phyloP scores from a whole-genome alignment of 768 basidiomycete genomes.

The Pisolithus microcarpus region DNA sequence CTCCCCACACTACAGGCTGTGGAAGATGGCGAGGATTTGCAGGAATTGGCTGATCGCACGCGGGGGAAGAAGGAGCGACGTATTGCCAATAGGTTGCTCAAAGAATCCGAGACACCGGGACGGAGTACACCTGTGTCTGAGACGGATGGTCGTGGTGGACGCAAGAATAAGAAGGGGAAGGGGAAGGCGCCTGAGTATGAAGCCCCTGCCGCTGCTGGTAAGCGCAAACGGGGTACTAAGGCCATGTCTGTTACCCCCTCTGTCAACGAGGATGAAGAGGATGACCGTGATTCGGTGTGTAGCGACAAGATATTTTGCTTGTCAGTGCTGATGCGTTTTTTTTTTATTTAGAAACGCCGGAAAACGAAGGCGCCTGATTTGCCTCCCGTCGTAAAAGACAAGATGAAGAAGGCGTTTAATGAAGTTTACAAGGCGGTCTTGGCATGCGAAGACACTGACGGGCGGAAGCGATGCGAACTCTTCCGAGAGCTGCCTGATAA shows the following conservation, averaged over 20 bases:
- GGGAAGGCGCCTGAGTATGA: slow-evolving; percentile 50
- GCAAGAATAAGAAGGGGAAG: slow-evolving; percentile 55
- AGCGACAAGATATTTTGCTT: neutral
- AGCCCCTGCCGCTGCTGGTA: slow-evolving; percentile 36
- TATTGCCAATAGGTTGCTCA: slow-evolving; percentile 48
- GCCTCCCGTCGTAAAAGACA: slow-evolving; percentile 52
- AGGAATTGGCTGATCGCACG: slow-evolving; percentile 61
- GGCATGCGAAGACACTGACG: slow-evolving; percentile 61
- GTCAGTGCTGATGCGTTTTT: neutral
- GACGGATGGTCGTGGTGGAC: slow-evolving; percentile 41
- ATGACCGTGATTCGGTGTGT: slow-evolving; percentile 65
- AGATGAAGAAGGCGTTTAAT: slow-evolving; percentile 78
- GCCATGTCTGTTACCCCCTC: slow-evolving; percentile 75
- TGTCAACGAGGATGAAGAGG: slow-evolving; percentile 65
- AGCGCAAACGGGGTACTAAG: slow-evolving; percentile 71
- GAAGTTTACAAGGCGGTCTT: slow-evolving; percentile 71
- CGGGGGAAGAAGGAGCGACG: slow-evolving; percentile 63
- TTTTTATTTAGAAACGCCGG: slow-evolving; percentile 69
- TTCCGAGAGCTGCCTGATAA: slow-evolving; percentile 84
- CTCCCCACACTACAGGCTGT: slow-evolving; percentile 35
- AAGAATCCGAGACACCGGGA: slow-evolving; percentile 53
- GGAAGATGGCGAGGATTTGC: slow-evolving; percentile 75
- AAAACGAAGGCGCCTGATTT: slow-evolving; percentile 63
- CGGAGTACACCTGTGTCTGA: slow-evolving; percentile 62
- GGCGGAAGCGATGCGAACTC: slow-evolving; percentile 77